These are phyloP conservation scores for Pichia scutulata DNA, from an alignment of 805 yeast genomes.

Conservation along the genomic window DNA sequence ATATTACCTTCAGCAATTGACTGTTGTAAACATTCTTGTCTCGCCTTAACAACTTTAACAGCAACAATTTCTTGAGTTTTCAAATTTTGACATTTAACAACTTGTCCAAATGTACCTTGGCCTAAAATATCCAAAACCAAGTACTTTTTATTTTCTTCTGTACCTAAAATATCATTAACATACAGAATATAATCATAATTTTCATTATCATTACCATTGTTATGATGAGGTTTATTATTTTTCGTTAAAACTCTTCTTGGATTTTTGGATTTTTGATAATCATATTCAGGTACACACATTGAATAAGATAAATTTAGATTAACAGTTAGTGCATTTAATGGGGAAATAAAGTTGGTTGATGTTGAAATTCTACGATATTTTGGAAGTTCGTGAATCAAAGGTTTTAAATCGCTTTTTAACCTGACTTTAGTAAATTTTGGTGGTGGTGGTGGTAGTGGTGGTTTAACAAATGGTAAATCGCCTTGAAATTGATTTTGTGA, in stretches of 20 bases:
- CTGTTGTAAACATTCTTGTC: slow-evolving; percentile 86
- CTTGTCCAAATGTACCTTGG: slow-evolving; percentile 98
- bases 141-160: slow-evolving; percentile 77
- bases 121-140: slow-evolving; percentile 87
- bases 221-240: slow-evolving; percentile 74
- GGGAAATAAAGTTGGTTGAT: slow-evolving; percentile 55
- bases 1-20: slow-evolving; percentile 84
- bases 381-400: slow-evolving; percentile 53
- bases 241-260: slow-evolving; percentile 91
- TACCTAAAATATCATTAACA: slow-evolving; percentile 89
- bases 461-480: background rate
- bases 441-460: background rate
- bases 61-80: slow-evolving; percentile 82
- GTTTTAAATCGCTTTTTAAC: slow-evolving; percentile 47
- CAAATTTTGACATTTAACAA: slow-evolving; percentile 79
- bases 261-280: slow-evolving; percentile 74
- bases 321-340: slow-evolving; percentile 71
- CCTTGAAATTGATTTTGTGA: background rate
- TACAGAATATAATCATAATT: slow-evolving; percentile 87
- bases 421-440: slow-evolving; percentile 43
- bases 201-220: slow-evolving; percentile 81
- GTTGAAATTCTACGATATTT: slow-evolving; percentile 65
- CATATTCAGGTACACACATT: slow-evolving; percentile 78
- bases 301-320: slow-evolving; percentile 73
- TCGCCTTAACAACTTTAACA: slow-evolving; percentile 87